phyloP scores from a whole-genome alignment of 2,329 filamentous ascomycete species.

The Ophiocordyceps camponoti-leonardi region DNA sequence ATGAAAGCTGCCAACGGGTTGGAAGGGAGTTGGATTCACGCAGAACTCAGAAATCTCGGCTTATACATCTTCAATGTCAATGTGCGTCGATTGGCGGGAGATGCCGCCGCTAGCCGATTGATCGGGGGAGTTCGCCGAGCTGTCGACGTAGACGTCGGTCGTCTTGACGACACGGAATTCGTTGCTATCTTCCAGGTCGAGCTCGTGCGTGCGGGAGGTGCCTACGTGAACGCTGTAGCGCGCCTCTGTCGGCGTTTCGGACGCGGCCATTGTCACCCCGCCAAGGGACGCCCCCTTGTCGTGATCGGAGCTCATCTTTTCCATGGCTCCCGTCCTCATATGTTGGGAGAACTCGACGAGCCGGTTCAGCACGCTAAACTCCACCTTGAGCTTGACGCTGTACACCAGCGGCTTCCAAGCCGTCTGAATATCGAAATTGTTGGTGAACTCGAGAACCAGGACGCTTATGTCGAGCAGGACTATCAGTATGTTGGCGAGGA shows the following conservation, averaged over 20 bases:
- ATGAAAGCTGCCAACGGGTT: background rate
- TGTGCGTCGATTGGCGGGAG: background rate
- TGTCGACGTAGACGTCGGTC: background rate
- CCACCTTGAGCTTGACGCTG: slow-evolving; percentile 19
- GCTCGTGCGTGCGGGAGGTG: background rate
- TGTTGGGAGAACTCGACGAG: slow-evolving; percentile 16
- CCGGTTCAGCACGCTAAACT: slow-evolving; percentile 17
- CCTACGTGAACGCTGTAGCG: background rate
- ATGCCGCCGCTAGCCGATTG: background rate
- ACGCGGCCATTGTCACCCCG: background rate
- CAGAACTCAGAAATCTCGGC: background rate
- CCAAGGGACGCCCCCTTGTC: background rate
- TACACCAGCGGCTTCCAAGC: slow-evolving; percentile 16
- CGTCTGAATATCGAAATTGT: slow-evolving; percentile 15
- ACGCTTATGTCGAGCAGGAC: slow-evolving; percentile 23
- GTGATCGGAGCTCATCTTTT: background rate
- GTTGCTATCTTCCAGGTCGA: background rate
- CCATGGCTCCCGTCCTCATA: background rate
- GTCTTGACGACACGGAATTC: background rate
- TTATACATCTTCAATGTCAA: background rate
- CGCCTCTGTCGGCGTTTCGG: background rate
- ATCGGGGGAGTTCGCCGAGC: background rate
- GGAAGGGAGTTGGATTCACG: background rate
- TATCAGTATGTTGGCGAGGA: slow-evolving; percentile 23
- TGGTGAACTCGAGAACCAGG: slow-evolving; percentile 13